These are phyloP conservation scores for Arabis alpina DNA, from an alignment of 345 rosid genomes.

Conservation along the genomic window DNA sequence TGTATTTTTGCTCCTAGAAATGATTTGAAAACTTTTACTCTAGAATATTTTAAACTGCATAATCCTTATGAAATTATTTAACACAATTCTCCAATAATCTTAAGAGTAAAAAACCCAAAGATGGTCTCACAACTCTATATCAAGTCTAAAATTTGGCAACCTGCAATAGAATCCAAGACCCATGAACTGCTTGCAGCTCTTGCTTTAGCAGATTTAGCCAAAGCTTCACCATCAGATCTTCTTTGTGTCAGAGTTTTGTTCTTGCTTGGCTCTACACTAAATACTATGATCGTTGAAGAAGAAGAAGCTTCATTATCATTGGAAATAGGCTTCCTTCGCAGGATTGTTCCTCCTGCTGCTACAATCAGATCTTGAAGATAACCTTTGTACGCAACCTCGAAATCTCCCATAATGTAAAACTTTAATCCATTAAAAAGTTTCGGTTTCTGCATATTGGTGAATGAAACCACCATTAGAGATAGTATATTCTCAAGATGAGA, in stretches of 20 bases:
- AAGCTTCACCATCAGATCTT: constrained; percentile 59
- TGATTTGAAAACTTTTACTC: no score
- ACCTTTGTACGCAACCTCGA: constrained; percentile 68
- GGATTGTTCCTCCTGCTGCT: constrained; percentile 75
- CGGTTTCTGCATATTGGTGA: constrained; percentile 57
- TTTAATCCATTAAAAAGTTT: constrained; percentile 53
- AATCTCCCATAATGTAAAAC: constrained; percentile 79
- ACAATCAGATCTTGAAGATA: constrained; percentile 75
- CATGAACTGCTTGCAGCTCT: constrained; percentile 77
- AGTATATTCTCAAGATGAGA: background rate
- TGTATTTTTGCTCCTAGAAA: no score
- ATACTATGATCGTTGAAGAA: constrained; percentile 59
- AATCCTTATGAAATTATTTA: background rate
- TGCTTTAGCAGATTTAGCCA: constrained; percentile 66
- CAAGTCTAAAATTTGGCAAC: constrained; percentile 44
- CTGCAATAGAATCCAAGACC: constrained; percentile 84
- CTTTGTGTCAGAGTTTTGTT: constrained; percentile 52
- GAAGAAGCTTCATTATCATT: constrained; percentile 5
- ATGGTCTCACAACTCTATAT: constrained; percentile 2
- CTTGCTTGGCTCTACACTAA: constrained; percentile 66
- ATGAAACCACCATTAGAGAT: constrained; percentile 11
- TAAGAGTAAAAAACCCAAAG: background rate
- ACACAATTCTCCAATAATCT: background rate
- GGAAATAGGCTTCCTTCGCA: constrained; percentile 70
- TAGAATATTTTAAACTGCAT: no score